Percentiles rank a stretch among this genome's conserved stretches.
These are phyloP conservation scores for Dactylellina parvicollis DNA, from an alignment of 2,329 filamentous ascomycete genomes.

Conservation along the genomic window DNA sequence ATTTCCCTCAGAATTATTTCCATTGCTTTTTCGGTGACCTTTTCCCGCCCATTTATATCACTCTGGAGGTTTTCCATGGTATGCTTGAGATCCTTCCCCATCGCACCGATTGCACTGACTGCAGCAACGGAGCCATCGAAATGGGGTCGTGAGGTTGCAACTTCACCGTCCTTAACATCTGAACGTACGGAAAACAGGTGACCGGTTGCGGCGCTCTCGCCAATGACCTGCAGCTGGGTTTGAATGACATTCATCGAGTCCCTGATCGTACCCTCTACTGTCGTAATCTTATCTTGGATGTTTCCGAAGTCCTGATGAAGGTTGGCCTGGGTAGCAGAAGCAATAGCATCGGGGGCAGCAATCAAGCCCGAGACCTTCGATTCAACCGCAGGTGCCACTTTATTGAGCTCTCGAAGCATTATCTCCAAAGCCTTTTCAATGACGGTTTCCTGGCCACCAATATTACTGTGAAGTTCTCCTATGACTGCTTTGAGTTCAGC, in stretches of 20 bases:
- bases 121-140: constrained; percentile 50
- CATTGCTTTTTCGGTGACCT: constrained; percentile 76
- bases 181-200: constrained; percentile 24
- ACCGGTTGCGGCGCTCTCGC: constrained; percentile 20
- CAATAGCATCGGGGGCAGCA: constrained; percentile 19
- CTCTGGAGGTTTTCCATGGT: constrained; percentile 90
- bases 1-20: constrained; percentile 65
- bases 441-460: constrained; percentile 41
- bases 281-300: constrained; percentile 31
- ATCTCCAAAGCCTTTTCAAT: constrained; percentile 50
- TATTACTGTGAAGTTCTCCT: constrained; percentile 65
- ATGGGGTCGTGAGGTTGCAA: not conserved
- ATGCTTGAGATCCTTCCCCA: constrained; percentile 76
- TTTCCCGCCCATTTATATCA: constrained; percentile 76
- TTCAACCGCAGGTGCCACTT: constrained; percentile 33
- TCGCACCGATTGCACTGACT: constrained; percentile 74
- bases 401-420: constrained; percentile 49
- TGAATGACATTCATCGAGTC: constrained; percentile 51
- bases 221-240: constrained; percentile 48
- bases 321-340: constrained; percentile 22
- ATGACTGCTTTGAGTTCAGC: constrained; percentile 83
- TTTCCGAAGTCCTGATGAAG: constrained; percentile 43
- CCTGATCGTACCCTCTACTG: constrained; percentile 34
- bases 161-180: constrained; percentile 30
- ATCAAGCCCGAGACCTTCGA: constrained; percentile 25